Evolutionary conservation across 768 basidiomycete genomes (phyloP).

Genomic region (Hericium alpestre): DNA sequence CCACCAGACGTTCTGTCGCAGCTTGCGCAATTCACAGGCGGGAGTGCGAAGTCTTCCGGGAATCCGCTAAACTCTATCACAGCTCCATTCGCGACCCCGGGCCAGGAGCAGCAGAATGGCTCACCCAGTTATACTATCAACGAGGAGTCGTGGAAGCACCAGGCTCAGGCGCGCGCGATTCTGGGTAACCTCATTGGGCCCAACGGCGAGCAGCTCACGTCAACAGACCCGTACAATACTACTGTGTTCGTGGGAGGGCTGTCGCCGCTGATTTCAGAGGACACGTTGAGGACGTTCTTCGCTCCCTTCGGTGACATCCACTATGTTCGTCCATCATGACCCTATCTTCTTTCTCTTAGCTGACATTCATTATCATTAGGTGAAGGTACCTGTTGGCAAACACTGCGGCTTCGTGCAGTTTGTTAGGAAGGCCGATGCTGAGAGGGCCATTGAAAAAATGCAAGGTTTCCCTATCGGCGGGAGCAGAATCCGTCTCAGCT

Average conservation of each 20-base stretch:
- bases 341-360: slow-evolving; percentile 7
- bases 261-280: slow-evolving; percentile 81
- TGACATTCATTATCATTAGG: slow-evolving; percentile 31
- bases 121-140: slow-evolving; percentile 41
- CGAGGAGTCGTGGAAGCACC: slow-evolving; percentile 79
- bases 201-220: slow-evolving; percentile 77
- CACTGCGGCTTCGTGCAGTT: slow-evolving; percentile 96
- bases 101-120: slow-evolving; percentile 26
- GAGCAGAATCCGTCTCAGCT: slow-evolving; percentile 81
- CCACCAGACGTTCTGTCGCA: slow-evolving; percentile 36
- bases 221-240: slow-evolving; percentile 91
- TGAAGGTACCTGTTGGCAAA: slow-evolving; percentile 93
- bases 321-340: slow-evolving; percentile 45
- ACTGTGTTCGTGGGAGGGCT: slow-evolving; percentile 92
- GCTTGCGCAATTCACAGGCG: slow-evolving; percentile 24
- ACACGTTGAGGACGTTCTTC: slow-evolving; percentile 84
- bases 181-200: slow-evolving; percentile 77
- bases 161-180: slow-evolving; percentile 74
- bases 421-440: slow-evolving; percentile 83
- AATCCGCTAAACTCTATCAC: slow-evolving; percentile 23
- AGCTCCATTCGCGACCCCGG: slow-evolving; percentile 33
- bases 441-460: slow-evolving; percentile 91
- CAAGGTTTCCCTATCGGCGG: slow-evolving; percentile 93
- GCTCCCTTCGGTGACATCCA: slow-evolving; percentile 89
- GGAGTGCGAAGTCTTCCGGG: slow-evolving; percentile 3